Evolutionary conservation across 2,329 filamentous ascomycete genomes (phyloP).

Genomic region (Aspergillus clavatus): DNA sequence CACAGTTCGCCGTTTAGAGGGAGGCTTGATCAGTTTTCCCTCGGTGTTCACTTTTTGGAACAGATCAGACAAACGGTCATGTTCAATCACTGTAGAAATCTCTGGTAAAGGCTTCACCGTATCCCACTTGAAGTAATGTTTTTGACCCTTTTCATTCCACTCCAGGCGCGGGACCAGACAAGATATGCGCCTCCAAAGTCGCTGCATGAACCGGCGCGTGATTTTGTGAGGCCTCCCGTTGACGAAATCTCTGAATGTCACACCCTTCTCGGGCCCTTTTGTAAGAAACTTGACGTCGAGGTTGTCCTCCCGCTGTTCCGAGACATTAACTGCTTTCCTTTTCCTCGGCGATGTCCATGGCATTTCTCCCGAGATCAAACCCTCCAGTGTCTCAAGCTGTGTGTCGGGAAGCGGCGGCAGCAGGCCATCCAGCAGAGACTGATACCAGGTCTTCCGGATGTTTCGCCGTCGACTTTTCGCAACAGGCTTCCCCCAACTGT

Average conservation of each 20-base stretch:
- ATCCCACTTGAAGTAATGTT: slow-evolving; percentile 30
- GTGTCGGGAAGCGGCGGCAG: slow-evolving; percentile 38
- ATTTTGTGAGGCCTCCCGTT: slow-evolving; percentile 39
- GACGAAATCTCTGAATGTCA: slow-evolving; percentile 30
- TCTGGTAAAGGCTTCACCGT: slow-evolving; percentile 11
- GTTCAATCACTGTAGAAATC: neutral
- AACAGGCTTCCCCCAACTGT: slow-evolving; percentile 34
- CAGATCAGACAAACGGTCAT: neutral
- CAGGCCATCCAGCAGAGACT: slow-evolving; percentile 23
- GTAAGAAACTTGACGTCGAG: slow-evolving; percentile 29
- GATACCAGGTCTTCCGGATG: slow-evolving; percentile 38
- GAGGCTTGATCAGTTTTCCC: neutral
- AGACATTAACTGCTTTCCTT: slow-evolving; percentile 13
- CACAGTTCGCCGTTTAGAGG: neutral
- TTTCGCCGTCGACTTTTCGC: slow-evolving; percentile 28
- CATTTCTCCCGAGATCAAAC: slow-evolving; percentile 28
- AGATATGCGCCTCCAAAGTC: slow-evolving; percentile 35
- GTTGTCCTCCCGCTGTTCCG: neutral
- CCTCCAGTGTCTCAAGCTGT: slow-evolving; percentile 33
- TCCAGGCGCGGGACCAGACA: slow-evolving; percentile 28
- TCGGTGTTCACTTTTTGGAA: neutral
- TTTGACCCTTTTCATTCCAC: slow-evolving; percentile 19
- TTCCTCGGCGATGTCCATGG: slow-evolving; percentile 29
- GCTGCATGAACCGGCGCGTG: slow-evolving; percentile 36
- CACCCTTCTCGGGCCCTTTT: slow-evolving; percentile 33